Conservation (phyloP, 192 early-diverging fungal species). For the Phlyctochytrium bullatum region DNA sequence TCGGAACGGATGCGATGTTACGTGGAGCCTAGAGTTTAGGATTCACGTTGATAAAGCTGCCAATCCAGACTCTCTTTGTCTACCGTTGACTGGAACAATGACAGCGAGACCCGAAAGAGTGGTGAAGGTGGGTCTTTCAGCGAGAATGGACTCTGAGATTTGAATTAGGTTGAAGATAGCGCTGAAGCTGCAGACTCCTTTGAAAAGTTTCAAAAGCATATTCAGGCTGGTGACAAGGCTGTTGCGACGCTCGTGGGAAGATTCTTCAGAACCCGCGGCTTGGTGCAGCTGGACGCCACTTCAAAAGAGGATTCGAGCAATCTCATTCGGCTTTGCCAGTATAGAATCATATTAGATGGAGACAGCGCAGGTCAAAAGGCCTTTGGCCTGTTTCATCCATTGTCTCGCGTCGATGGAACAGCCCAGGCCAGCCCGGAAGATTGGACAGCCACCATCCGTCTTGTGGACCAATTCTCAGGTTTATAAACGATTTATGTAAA, state of each 20-base stretch:
- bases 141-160: background rate
- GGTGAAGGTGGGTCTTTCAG: slow-evolving; percentile 1
- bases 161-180: background rate
- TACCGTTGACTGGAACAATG: slow-evolving; percentile 11
- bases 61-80: background rate
- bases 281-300: slow-evolving; percentile 19
- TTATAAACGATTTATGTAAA: too few species aligned
- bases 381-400: slow-evolving; percentile 18
- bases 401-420: too few species aligned
- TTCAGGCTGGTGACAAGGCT: background rate
- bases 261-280: slow-evolving; percentile 9
- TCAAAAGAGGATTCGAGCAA: slow-evolving; percentile 1
- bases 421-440: background rate
- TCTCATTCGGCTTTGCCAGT: slow-evolving; percentile 18
- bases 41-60: background rate
- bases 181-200: background rate
- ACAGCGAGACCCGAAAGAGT: background rate
- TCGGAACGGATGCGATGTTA: slow-evolving; percentile 18
- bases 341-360: slow-evolving; percentile 12
- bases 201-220: background rate
- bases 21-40: slow-evolving; percentile 17
- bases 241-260: slow-evolving; percentile 8
- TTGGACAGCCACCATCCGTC: background rate
- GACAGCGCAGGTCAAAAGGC: slow-evolving; percentile 11
- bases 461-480: too few species aligned